Conservation (phyloP, 441 rosid genomes). For the Cnidoscolus chayamansa region DNA sequence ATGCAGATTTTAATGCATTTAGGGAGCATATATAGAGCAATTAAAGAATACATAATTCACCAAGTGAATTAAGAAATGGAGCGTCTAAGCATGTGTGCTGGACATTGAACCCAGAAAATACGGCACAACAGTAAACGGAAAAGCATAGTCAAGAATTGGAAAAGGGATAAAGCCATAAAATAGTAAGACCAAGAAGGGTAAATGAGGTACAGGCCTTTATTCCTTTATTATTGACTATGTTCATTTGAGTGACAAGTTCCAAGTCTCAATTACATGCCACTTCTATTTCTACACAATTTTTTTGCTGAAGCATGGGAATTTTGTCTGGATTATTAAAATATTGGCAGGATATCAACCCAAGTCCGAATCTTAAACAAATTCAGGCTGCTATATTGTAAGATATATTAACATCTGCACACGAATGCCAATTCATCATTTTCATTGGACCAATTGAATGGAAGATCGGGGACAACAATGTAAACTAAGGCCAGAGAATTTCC, state of each 20-base stretch:
- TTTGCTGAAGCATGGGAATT: neutral
- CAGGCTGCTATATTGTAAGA: neutral
- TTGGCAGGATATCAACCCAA: neutral
- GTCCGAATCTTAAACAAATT: neutral
- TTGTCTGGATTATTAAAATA: neutral
- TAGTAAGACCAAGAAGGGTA: neutral
- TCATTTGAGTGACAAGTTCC: neutral
- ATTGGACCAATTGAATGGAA: neutral
- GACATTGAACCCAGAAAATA: neutral
- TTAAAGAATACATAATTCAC: neutral
- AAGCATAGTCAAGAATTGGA: neutral
- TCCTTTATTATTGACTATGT: neutral
- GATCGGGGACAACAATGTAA: neutral
- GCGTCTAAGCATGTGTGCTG: neutral
- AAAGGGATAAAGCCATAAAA: neutral
- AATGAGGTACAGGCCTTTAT: neutral
- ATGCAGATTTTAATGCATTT: slow-evolving; percentile 4
- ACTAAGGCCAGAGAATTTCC: neutral
- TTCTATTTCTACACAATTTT: neutral
- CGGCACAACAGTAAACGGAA: neutral
- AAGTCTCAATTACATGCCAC: neutral
- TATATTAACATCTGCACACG: neutral
- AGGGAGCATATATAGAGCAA: slow-evolving; percentile 4
- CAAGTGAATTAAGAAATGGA: neutral
- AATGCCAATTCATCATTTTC: neutral